Base-by-base conservation (phyloP, 148 eudicot genomes). In the Dysphania ambrosioides region DNA sequence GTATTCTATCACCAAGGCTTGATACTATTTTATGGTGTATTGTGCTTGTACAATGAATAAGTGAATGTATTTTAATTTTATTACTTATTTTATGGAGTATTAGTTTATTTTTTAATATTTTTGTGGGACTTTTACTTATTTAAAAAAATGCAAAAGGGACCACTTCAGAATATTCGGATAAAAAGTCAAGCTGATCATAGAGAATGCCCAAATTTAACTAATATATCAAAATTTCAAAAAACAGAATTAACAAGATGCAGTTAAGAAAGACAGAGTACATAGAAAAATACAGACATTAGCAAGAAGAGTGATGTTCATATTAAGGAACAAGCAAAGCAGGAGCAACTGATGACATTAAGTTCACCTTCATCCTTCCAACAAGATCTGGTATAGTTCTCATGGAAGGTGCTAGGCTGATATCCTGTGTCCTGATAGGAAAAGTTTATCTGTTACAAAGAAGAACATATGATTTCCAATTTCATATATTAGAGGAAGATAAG, bases 341-440 rank as follows among this genome's bases (percentile, higher is more conserved):
- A 12, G 49, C 67, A 72, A 3, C 42, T 71, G 24, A 72, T 72
- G 36, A 72, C 68, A 38, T 29, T 8, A 68, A 30, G 66, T 47
- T 34, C 27, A 58, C 34, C 9, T 23, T 35, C 66, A 24, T 38
- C 60, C 77, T 67, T n/a, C n/a, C n/a, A n/a, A n/a, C n/a, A n/a
- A n/a, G n/a, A n/a, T n/a, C n/a, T n/a, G n/a, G n/a, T n/a, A n/a
- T n/a, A n/a, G n/a, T n/a, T n/a, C n/a, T n/a, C n/a, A n/a, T n/a
- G n/a, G n/a, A n/a, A n/a, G n/a, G n/a, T n/a, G n/a, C n/a, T n/a
- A n/a, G n/a, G n/a, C n/a, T n/a, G n/a, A n/a, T n/a, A n/a, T n/a
- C n/a, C n/a, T n/a, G n/a, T n/a, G n/a, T n/a, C n/a, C n/a, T n/a
- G n/a, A n/a, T n/a, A n/a, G n/a, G n/a, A n/a, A n/a, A n/a, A n/a